These are phyloP conservation scores for Aquanectria penicillioides DNA, from an alignment of 2,329 filamentous ascomycete species.

Conservation along the genomic window DNA sequence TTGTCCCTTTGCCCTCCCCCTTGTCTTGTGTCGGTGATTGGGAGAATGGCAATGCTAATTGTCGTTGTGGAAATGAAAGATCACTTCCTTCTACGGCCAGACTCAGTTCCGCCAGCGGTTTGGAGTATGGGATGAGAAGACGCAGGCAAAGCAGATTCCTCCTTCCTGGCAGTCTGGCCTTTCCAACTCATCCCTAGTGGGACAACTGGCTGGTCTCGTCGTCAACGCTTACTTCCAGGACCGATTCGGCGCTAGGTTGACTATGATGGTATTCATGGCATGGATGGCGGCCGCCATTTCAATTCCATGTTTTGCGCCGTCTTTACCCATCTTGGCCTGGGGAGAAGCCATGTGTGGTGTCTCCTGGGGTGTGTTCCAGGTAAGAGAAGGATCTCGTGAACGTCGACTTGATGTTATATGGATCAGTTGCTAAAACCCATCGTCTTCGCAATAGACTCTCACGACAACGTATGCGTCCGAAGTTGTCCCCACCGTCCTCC, in stretches of 20 bases:
- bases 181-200: conserved; percentile 49
- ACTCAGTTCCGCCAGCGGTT: background rate
- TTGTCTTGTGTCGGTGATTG: too few relatives aligned
- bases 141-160: background rate
- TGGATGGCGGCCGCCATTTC: conserved; percentile 21
- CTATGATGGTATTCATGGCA: conserved; percentile 36
- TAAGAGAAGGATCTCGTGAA: conserved; percentile 45
- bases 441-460: conserved; percentile 58
- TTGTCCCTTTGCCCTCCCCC: conserved; percentile 48
- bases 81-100: too few relatives aligned
- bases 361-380: conserved; percentile 46
- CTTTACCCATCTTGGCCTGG: conserved; percentile 47
- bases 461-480: conserved; percentile 59
- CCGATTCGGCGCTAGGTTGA: conserved; percentile 41
- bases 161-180: conserved; percentile 58
- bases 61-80: too few relatives aligned
- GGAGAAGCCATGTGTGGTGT: conserved; percentile 49
- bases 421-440: conserved; percentile 58
- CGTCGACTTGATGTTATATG: conserved; percentile 48
- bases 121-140: background rate
- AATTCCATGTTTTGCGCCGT: conserved; percentile 45
- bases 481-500: conserved; percentile 48
- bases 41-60: too few relatives aligned
- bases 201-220: conserved; percentile 54
- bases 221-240: conserved; percentile 32